Evolutionary conservation across 2,329 filamentous ascomycete species (phyloP).

Genomic region (Akanthomyces dipterigenus): DNA sequence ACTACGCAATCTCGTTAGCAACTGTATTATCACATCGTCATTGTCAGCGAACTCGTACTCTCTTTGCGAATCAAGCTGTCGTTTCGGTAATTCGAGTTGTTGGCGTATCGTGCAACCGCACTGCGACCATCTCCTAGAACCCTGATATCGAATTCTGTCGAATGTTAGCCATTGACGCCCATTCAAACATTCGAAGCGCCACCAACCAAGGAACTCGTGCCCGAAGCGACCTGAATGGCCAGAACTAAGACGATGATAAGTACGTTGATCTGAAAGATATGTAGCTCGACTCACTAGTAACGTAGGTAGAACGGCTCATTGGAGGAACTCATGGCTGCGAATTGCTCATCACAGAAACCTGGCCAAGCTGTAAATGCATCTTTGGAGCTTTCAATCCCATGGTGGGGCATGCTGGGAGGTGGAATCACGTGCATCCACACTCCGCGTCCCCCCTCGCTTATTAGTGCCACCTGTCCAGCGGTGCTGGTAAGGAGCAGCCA

Average conservation of each 20-base stretch:
- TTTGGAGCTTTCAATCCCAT: conserved; percentile 3
- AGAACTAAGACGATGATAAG: conserved; percentile 53
- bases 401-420: conserved; percentile 15
- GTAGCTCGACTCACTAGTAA: conserved; percentile 71
- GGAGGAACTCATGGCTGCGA: conserved; percentile 51
- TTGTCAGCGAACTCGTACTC: conserved; percentile 55
- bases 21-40: not conserved
- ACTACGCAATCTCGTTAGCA: conserved; percentile 45
- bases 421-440: conserved; percentile 27
- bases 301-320: conserved; percentile 90
- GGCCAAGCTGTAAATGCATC: not conserved
- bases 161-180: conserved; percentile 3
- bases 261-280: not conserved
- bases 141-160: conserved; percentile 87
- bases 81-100: conserved; percentile 99
- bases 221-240: conserved; percentile 96
- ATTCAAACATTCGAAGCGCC: not conserved
- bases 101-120: conserved; percentile 91
- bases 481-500: conserved; percentile 27
- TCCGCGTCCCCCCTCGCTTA: conserved; percentile 16
- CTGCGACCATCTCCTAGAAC: conserved; percentile 88
- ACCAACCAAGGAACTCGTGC: conserved; percentile 87
- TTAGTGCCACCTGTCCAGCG: conserved; percentile 36
- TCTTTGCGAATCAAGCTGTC: conserved; percentile 99
- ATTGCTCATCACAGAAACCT: conserved; percentile 10